phyloP scores from a whole-genome alignment of 768 basidiomycete species.

The Pisolithus orientalis region DNA sequence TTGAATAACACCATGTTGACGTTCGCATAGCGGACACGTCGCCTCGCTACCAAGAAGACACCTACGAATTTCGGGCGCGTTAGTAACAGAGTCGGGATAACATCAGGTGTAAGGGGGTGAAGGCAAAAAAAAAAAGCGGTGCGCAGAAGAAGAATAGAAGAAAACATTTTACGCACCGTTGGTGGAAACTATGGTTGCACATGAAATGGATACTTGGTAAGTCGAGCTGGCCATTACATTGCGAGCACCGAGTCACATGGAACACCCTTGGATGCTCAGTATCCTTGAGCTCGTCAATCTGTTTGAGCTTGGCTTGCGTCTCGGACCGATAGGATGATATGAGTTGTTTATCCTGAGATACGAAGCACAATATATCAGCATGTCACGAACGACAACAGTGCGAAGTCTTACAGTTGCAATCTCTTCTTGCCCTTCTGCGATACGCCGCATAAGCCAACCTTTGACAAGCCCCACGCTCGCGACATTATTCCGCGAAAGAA shows the following conservation, averaged over 20 bases:
- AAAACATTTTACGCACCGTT: slow-evolving; percentile 48
- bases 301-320: slow-evolving; percentile 70
- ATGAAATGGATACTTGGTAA: slow-evolving; percentile 94
- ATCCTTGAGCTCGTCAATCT: slow-evolving; percentile 77
- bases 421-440: slow-evolving; percentile 66
- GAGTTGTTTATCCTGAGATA: slow-evolving; percentile 70
- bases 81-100: background rate
- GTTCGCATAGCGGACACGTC: slow-evolving; percentile 85
- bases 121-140: background rate
- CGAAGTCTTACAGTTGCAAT: slow-evolving; percentile 64
- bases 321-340: slow-evolving; percentile 87
- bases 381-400: background rate
- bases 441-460: slow-evolving; percentile 80
- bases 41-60: slow-evolving; percentile 86
- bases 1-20: slow-evolving; percentile 81
- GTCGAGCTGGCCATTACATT: slow-evolving; percentile 85
- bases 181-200: slow-evolving; percentile 97
- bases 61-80: slow-evolving; percentile 32
- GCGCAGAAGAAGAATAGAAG: background rate
- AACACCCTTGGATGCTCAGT: slow-evolving; percentile 78
- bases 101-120: no score
- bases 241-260: slow-evolving; percentile 90
- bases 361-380: background rate
- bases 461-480: slow-evolving; percentile 90
- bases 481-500: slow-evolving; percentile 82